Percentiles rank a stretch among this genome's conserved stretches.
These are phyloP conservation scores for Venturiaceae sp. DNA, from an alignment of 2,329 filamentous ascomycete genomes.

Conservation along the genomic window DNA sequence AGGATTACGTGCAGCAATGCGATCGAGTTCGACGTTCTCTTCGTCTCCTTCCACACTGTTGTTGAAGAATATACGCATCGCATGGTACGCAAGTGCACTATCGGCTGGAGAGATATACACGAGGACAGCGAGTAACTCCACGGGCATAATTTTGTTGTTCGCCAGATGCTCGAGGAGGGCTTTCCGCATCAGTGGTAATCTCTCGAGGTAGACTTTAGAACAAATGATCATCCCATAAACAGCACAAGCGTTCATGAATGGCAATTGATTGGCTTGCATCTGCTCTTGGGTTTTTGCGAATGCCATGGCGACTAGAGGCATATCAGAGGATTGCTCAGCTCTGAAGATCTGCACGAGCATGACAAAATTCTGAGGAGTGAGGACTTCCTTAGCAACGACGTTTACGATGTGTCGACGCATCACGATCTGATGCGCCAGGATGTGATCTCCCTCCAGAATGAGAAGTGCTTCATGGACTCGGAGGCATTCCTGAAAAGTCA, in stretches of 20 bases:
- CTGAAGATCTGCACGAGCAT: not conserved
- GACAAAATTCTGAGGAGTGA: not conserved
- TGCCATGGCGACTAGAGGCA: not conserved
- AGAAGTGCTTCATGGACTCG: not conserved
- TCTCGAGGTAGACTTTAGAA: too few relatives aligned
- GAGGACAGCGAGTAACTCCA: not conserved
- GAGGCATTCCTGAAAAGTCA: not conserved
- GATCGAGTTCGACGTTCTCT: not conserved
- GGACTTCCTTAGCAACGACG: not conserved
- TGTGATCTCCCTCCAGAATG: not conserved
- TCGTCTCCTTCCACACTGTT: not conserved
- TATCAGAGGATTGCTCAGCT: not conserved
- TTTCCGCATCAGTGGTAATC: not conserved
- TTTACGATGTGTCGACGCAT: not conserved
- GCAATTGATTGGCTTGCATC: not conserved
- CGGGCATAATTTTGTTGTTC: not conserved
- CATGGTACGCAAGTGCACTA: not conserved
- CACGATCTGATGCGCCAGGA: not conserved
- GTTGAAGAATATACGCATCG: not conserved
- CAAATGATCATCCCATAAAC: not conserved
- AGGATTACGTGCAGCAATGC: not conserved
- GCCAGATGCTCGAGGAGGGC: not conserved
- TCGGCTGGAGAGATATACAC: not conserved
- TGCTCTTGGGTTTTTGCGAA: not conserved
- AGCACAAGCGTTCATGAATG: not conserved